These are phyloP conservation scores for Xylaria longipes DNA, from an alignment of 495 filamentous ascomycete species.

Conservation along the genomic window DNA sequence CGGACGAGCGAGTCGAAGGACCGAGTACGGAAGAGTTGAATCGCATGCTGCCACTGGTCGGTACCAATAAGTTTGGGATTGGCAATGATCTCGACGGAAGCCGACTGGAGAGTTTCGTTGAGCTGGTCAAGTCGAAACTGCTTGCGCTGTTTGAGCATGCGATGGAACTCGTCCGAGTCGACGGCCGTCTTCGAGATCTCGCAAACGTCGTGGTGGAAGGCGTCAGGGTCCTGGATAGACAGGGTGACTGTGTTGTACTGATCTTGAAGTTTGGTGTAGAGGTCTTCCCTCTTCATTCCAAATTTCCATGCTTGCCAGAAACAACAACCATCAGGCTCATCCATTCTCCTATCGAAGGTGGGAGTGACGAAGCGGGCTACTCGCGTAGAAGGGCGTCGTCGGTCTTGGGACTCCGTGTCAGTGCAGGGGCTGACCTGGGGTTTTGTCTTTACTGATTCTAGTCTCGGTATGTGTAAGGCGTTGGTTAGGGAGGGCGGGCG, in stretches of 20 bases:
- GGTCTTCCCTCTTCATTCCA: constrained; percentile 44
- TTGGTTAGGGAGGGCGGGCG: constrained; percentile 16
- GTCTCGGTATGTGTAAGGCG: constrained; percentile 9
- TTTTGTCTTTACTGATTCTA: constrained; percentile 20
- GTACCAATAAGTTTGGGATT: constrained; percentile 58
- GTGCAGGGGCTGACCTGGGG: neutral
- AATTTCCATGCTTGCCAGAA: constrained; percentile 60
- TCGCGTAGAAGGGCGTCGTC: constrained; percentile 22
- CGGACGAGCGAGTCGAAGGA: constrained; percentile 59
- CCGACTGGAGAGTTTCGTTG: constrained; percentile 54
- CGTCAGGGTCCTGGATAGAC: constrained; percentile 43
- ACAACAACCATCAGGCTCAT: constrained; percentile 50
- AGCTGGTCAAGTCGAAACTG: constrained; percentile 53
- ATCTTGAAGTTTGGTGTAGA: constrained; percentile 44
- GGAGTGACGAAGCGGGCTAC: neutral
- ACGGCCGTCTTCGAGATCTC: constrained; percentile 52
- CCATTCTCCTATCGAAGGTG: constrained; percentile 46
- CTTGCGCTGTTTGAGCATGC: constrained; percentile 53
- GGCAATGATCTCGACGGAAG: constrained; percentile 58
- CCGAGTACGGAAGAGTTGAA: constrained; percentile 59
- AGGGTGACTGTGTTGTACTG: constrained; percentile 42
- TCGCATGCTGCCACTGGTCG: constrained; percentile 56
- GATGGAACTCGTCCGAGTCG: constrained; percentile 53
- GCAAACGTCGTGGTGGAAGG: constrained; percentile 44
- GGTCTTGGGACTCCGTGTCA: constrained; percentile 7